Evolutionary conservation across 2,329 filamentous ascomycete genomes (phyloP).

Genomic region (Orbilia quercus): DNA sequence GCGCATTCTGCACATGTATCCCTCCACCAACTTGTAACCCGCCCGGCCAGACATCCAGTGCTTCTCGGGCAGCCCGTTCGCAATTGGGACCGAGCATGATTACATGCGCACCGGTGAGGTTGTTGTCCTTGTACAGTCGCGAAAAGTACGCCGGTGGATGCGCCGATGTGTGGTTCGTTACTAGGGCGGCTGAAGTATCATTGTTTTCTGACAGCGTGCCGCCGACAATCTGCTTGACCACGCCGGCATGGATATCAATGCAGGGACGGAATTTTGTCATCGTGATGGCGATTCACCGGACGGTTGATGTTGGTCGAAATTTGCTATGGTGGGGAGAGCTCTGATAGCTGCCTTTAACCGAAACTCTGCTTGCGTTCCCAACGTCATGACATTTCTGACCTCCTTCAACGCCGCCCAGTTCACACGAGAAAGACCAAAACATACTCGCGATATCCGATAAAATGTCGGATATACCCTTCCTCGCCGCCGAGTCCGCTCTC

Average conservation of each 20-base stretch:
- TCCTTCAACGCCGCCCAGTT: slow-evolving; percentile 11
- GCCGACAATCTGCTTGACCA: slow-evolving; percentile 98
- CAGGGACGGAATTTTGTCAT: slow-evolving; percentile 97
- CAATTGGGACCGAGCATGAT: slow-evolving; percentile 96
- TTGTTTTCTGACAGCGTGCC: slow-evolving; percentile 73
- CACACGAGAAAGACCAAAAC: neutral
- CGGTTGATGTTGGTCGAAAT: neutral
- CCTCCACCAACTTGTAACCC: slow-evolving; percentile 93
- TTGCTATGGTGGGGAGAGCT: slow-evolving; percentile 4
- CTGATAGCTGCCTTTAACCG: slow-evolving; percentile 24
- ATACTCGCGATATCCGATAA: slow-evolving; percentile 15
- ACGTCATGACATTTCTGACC: slow-evolving; percentile 26
- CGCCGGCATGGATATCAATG: slow-evolving; percentile 96
- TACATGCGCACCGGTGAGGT: slow-evolving; percentile 83
- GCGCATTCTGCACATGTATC: slow-evolving; percentile 85
- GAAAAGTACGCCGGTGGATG: slow-evolving; percentile 85
- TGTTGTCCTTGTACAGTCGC: slow-evolving; percentile 79
- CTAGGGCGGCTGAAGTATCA: slow-evolving; percentile 75
- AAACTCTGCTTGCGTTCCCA: slow-evolving; percentile 25
- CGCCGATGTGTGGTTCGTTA: slow-evolving; percentile 92
- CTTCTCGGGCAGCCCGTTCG: slow-evolving; percentile 79
- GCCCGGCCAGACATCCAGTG: slow-evolving; percentile 80
- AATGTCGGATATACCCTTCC: slow-evolving; percentile 48
- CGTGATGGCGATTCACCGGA: neutral
- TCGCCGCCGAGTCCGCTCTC: slow-evolving; percentile 37